Conservation (phyloP, 148 eudicot genomes). For the Arbutus unedo region DNA sequence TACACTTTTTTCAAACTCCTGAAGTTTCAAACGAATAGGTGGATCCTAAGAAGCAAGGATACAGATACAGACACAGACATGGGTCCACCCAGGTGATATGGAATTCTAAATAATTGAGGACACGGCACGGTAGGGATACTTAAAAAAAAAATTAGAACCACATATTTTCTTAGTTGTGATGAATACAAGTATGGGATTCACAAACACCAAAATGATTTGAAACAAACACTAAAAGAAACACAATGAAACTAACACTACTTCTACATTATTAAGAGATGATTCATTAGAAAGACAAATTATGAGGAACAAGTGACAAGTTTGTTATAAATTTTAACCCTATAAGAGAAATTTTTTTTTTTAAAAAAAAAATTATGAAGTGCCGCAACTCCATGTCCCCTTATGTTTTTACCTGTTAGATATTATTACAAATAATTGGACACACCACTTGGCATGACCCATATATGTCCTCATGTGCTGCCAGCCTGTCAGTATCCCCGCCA, state of each 20-base stretch:
- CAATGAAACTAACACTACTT: not conserved
- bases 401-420: not conserved
- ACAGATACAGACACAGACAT: not conserved
- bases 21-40: not conserved
- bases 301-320: not conserved
- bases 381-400: not conserved
- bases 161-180: not conserved
- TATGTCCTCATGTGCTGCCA: not conserved
- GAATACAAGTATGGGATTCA: not conserved
- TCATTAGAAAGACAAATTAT: not conserved
- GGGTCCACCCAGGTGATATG: not conserved
- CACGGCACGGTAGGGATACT: not conserved
- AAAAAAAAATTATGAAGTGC: not conserved
- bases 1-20: not conserved
- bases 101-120: not conserved
- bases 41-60: not conserved
- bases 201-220: not conserved
- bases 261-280: not conserved
- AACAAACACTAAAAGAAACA: not conserved
- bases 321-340: not conserved
- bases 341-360: not conserved
- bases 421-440: not conserved
- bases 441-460: not conserved
- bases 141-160: not conserved
- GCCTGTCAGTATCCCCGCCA: not conserved